These are phyloP conservation scores for Kwoniella newhampshirensis DNA, from an alignment of 768 basidiomycete genomes.

Conservation along the genomic window DNA sequence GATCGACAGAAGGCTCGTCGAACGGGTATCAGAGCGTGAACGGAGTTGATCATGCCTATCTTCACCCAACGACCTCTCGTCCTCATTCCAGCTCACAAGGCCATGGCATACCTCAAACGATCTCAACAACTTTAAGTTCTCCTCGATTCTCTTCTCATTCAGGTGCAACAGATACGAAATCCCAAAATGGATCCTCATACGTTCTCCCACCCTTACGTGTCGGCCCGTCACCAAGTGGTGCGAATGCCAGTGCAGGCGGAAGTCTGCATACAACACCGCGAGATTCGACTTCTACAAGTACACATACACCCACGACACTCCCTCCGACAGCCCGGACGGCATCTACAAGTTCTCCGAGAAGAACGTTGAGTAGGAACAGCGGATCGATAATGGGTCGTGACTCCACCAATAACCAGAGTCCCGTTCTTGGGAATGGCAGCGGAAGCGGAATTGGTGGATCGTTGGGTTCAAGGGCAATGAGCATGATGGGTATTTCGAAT, in stretches of 20 bases:
- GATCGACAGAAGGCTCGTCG: neutral
- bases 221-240: constrained; percentile 12
- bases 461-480: constrained; percentile 14
- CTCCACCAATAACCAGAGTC: neutral
- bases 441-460: neutral
- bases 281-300: constrained; percentile 4
- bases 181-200: constrained; percentile 12
- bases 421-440: neutral
- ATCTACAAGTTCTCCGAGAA: neutral
- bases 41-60: neutral
- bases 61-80: neutral
- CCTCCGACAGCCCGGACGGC: neutral
- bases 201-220: constrained; percentile 31
- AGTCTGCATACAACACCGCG: neutral
- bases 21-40: neutral
- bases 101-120: too few relatives aligned
- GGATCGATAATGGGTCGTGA: neutral
- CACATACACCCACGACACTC: neutral
- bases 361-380: neutral
- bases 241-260: neutral
- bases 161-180: neutral
- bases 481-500: constrained; percentile 3
- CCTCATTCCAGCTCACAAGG: constrained; percentile 8
- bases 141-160: constrained; percentile 7
- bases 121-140: constrained; percentile 4